Base-by-base conservation (phyloP, 495 filamentous ascomycete genomes). In the Xylaria scruposa region DNA sequence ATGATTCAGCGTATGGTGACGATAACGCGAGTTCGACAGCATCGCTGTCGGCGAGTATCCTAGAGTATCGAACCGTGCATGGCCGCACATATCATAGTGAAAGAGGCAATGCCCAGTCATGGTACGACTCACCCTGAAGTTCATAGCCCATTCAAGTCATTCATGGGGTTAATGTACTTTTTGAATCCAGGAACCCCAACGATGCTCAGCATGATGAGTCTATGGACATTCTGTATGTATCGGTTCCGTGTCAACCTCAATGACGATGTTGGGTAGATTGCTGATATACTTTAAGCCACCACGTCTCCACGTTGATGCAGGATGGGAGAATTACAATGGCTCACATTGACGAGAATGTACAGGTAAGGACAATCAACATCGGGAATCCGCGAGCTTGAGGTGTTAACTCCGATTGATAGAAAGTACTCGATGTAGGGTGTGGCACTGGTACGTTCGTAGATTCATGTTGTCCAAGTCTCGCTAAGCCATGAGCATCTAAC, bases 251-350 rank as follows among this genome's bases (percentile, higher is more conserved):
- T 26, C 7, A 47, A n/a, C 12, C 12, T 8, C 58, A 1, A 29
- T 19, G 31, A 21, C 15, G 24, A 29, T 17, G 3, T n/a, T 46
- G 26, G 42, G 21, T 69, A 42, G 51, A 9, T 62, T 67, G 56
- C 70, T 70, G 21, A 67, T 36, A 15, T 17, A 53, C 6, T 4
- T 9, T 26, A 67, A 83, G 79, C 40, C 80, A 84, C 60, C 81
- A 81, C 44, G 69, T 75, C 36, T 61, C 78, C 6, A 79, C 74
- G 0, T 72, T 83, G 8, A 66, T 75, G 31, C 73, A 79, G 40
- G 78, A 85, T 9, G 85, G 83, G 29, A 85, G 84, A 67, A 72
- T 92, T 24, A 86, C 62, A 62, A 63, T 75, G 17, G 81, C 80
- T 15, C 79, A 79, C 5, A 63, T 84, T n/a, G 54, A 67, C 5